phyloP scores from a whole-genome alignment of 2,329 filamentous ascomycete species.

The Thelonectria olida region DNA sequence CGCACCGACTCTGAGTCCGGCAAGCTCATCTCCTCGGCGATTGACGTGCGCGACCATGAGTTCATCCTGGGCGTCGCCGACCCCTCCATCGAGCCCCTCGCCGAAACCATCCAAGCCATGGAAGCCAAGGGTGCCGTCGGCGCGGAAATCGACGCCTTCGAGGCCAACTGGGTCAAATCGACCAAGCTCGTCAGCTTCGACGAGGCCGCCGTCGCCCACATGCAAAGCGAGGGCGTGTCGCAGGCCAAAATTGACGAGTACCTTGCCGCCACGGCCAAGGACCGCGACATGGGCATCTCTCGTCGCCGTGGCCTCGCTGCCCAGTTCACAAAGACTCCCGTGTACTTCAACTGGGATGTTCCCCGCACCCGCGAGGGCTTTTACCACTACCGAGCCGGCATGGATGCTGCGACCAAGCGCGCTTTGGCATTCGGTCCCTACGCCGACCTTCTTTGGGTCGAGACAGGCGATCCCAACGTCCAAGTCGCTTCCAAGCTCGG shows the following conservation, averaged over 20 bases:
- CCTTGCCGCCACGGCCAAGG: slow-evolving; percentile 65
- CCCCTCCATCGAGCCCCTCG: slow-evolving; percentile 77
- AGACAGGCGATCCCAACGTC: slow-evolving; percentile 90
- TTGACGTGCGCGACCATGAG: slow-evolving; percentile 95
- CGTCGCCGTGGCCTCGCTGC: slow-evolving; percentile 78
- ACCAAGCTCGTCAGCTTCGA: slow-evolving; percentile 91
- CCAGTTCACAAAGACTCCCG: slow-evolving; percentile 70
- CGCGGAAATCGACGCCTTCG: slow-evolving; percentile 84
- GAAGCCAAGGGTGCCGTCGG: slow-evolving; percentile 81
- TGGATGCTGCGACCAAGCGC: slow-evolving; percentile 89
- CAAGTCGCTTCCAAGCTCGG: slow-evolving; percentile 79
- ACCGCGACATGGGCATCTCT: slow-evolving; percentile 80
- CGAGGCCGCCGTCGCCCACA: slow-evolving; percentile 83
- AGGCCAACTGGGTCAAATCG: slow-evolving; percentile 87
- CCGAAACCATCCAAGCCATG: slow-evolving; percentile 91
- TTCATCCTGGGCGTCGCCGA: slow-evolving; percentile 92
- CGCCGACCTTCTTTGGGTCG: slow-evolving; percentile 95
- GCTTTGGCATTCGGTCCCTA: slow-evolving; percentile 91
- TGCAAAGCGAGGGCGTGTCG: slow-evolving; percentile 71
- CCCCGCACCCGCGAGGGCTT: slow-evolving; percentile 93
- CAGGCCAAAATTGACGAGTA: slow-evolving; percentile 75
- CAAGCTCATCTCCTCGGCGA: slow-evolving; percentile 86
- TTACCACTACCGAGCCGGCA: slow-evolving; percentile 89
- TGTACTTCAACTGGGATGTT: slow-evolving; percentile 90
- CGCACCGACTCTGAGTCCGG: slow-evolving; percentile 96